A percentile compares a stretch with the other conserved stretches of the same genome.
These are phyloP conservation scores for Sugiyamaella valdiviana DNA, from an alignment of 805 yeast genomes.

Conservation along the genomic window DNA sequence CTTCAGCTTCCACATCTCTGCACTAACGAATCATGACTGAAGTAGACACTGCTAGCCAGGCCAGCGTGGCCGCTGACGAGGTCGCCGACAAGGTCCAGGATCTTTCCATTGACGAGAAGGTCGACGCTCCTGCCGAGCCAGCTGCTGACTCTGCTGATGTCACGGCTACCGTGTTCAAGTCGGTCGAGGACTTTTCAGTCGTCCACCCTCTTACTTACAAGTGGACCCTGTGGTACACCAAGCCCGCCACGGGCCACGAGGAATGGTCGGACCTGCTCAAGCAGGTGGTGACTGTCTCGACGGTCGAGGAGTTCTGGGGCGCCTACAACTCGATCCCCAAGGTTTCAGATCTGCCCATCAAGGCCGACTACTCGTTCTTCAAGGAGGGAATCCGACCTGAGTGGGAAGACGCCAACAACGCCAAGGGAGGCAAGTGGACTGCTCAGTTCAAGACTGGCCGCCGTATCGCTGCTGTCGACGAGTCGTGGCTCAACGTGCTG, in stretches of 20 bases:
- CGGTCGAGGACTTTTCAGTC: constrained; percentile 45
- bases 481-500: constrained; percentile 69
- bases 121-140: background rate
- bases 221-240: constrained; percentile 98
- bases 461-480: constrained; percentile 54
- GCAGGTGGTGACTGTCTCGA: constrained; percentile 82
- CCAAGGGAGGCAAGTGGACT: constrained; percentile 93
- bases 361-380: constrained; percentile 92
- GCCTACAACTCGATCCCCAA: constrained; percentile 88
- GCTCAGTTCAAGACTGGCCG: constrained; percentile 38
- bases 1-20: background rate
- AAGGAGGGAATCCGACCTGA: constrained; percentile 93
- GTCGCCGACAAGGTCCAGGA: constrained; percentile 16
- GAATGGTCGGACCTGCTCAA: constrained; percentile 89
- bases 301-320: constrained; percentile 99
- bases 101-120: constrained; percentile 7
- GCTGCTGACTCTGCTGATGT: constrained; percentile 2
- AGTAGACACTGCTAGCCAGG: constrained; percentile 25
- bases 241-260: constrained; percentile 71
- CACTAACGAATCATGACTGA: constrained; percentile 15
- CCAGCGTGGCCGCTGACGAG: constrained; percentile 25
- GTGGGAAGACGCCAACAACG: constrained; percentile 91
- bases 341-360: constrained; percentile 83
- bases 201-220: constrained; percentile 84
- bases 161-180: constrained; percentile 20